Conservation (phyloP, 2,329 filamentous ascomycete species). For the Pseudocercospora musae region DNA sequence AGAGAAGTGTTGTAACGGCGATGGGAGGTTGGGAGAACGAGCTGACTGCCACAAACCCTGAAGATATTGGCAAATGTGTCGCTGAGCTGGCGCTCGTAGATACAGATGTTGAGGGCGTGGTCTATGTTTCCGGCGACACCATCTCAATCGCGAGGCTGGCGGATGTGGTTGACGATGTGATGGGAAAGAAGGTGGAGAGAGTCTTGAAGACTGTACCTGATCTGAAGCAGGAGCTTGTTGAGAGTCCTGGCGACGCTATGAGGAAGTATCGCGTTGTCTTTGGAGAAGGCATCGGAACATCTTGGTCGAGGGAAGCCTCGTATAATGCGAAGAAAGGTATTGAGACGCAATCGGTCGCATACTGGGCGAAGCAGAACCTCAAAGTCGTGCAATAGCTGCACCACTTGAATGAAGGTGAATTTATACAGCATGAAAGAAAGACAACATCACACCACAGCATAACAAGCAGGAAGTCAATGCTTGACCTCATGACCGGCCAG, state of each 20-base stretch:
- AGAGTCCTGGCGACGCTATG: conserved; percentile 49
- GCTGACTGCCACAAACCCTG: conserved; percentile 61
- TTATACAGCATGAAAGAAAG: background rate
- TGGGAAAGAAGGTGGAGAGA: conserved; percentile 43
- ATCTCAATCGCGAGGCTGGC: conserved; percentile 53
- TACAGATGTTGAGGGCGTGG: conserved; percentile 41
- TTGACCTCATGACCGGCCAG: background rate
- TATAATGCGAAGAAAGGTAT: conserved; percentile 54
- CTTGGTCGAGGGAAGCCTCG: conserved; percentile 55
- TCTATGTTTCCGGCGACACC: conserved; percentile 62
- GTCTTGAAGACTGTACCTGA: conserved; percentile 50
- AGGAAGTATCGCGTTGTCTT: conserved; percentile 62
- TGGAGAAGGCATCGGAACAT: conserved; percentile 56
- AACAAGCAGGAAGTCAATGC: background rate
- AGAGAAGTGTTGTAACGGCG: conserved; percentile 34
- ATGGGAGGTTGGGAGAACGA: conserved; percentile 60
- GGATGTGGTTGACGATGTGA: conserved; percentile 49
- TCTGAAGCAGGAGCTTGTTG: conserved; percentile 46
- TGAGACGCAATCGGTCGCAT: conserved; percentile 42
- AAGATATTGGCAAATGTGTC: conserved; percentile 61
- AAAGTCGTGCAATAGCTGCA: background rate
- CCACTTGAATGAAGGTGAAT: background rate
- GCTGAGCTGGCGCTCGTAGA: conserved; percentile 53
- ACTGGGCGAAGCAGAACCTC: conserved; percentile 34
- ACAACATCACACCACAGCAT: background rate